Evolutionary conservation across 2,329 filamentous ascomycete species (phyloP), one percentile per base, ranked within the genome.

Genomic region (Paecilomyces sp.): DNA sequence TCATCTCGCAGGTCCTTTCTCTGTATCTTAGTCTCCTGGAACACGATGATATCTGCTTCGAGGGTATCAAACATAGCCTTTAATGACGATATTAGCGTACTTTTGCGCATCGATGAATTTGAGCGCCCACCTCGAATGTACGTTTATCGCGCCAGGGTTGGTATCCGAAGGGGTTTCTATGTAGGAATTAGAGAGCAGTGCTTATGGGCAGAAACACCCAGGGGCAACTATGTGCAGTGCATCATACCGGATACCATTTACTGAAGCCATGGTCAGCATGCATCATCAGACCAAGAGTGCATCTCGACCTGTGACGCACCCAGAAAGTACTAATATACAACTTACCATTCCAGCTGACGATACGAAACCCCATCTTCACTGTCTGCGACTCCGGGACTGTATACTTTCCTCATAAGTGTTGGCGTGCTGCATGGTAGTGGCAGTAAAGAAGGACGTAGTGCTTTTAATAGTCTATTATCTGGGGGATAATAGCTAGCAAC

Each of bases 11-110:
- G 80, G 66, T 97, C 92, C 71, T 96, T 96, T 60, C 89, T 84
- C 71, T 97, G 94, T 50, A 97, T 97, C 77, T 97, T 99, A 52
- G 91, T 88, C 75, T 97, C 94, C 74, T 99, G 94, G 80, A 97
- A 92, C 60, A 97, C 83, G 18, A 97, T 86, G 64, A 99, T 94
- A 73, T 99, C 94, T 57, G 92, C 87, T 72, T 94, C 90, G 6
- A 99, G 83, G 52, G 89, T 90, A 66, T 96, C 90, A 75, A 99
- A 97, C 94, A 97, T 97, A 65, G 88, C 83, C 88, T 91, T 61
- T 1, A 55, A 36, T 50, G 3, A 57, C 58, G 30, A 58, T 55
- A 34, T 58, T 28, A 59, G 52, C 9, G 13, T 56, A 34, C 24
- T 11, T 25, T 47, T 34, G 15, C 18, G 30, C 50, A 57, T 24